Conservation (phyloP, 2,329 filamentous ascomycete genomes). For the Gnomoniopsis smithogilvyi region DNA sequence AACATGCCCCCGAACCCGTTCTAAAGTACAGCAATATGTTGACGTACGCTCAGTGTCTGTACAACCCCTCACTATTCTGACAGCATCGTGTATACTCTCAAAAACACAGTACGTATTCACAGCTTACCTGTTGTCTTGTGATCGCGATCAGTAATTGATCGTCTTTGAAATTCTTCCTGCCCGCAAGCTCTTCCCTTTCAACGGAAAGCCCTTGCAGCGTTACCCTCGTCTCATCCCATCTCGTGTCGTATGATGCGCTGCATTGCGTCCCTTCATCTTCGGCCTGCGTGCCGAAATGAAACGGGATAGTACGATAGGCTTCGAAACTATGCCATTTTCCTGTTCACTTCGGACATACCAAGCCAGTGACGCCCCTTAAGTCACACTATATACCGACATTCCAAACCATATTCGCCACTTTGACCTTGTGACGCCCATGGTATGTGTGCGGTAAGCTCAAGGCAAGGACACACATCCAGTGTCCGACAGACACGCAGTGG, state of each 20-base stretch:
- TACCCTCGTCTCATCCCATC: not conserved
- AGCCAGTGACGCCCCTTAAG: constrained; percentile 1
- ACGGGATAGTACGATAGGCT: not conserved
- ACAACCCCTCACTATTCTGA: no score
- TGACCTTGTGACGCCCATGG: not conserved
- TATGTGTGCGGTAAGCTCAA: not conserved
- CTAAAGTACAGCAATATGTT: no score
- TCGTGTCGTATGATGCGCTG: not conserved
- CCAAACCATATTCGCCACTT: not conserved
- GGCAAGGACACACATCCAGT: not conserved
- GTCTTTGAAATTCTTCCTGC: no score
- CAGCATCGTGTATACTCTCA: no score
- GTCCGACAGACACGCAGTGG: no score
- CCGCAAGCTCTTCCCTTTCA: no score
- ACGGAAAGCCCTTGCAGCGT: no score
- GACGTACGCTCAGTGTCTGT: no score
- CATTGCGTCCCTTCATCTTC: not conserved
- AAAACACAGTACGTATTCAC: no score
- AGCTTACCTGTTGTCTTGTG: no score
- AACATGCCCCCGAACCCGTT: no score
- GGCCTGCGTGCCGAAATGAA: not conserved
- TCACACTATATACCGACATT: constrained; percentile 8
- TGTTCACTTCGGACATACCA: not conserved
- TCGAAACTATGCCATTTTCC: not conserved
- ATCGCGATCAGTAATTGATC: no score